Percentiles rank a stretch among this genome's conserved stretches.
Conservation (phyloP, 1,284 basidiomycete genomes). For the Phlebopus sp. region DNA sequence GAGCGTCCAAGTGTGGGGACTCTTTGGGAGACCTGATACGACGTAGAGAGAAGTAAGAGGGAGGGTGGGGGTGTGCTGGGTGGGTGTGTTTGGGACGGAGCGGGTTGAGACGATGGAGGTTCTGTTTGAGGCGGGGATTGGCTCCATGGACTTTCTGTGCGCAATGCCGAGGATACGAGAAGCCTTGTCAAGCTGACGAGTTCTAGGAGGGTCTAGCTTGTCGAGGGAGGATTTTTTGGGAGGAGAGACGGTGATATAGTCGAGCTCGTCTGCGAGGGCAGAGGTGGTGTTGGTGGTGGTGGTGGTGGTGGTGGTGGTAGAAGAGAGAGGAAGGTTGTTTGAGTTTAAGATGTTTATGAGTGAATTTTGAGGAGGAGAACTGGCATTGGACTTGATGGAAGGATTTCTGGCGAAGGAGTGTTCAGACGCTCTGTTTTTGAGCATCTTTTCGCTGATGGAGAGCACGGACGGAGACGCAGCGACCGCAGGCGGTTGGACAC, state of each 20-base stretch:
- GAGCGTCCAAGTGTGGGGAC: conserved; percentile 90
- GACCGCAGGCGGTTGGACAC: conserved; percentile 30
- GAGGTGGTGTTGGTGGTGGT: conserved; percentile 20
- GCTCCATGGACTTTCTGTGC: conserved; percentile 75
- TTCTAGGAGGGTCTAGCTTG: conserved; percentile 3
- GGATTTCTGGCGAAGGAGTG: conserved; percentile 18
- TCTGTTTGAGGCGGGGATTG: conserved; percentile 70
- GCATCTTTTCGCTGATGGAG: conserved; percentile 14
- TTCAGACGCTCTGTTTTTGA: conserved; percentile 20
- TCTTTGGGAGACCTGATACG: conserved; percentile 80
- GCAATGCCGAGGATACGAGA: conserved; percentile 71
- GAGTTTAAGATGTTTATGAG: conserved; percentile 12
- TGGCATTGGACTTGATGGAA: conserved; percentile 15
- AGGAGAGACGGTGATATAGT: conserved; percentile 60
- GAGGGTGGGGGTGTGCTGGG: conserved; percentile 55
- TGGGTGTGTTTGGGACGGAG: conserved; percentile 59
- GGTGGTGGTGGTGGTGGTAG: conserved; percentile 12
- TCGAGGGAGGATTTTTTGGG: conserved; percentile 20
- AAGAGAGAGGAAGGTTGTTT: conserved; percentile 17
- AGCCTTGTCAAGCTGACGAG: conserved; percentile 50
- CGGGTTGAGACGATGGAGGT: conserved; percentile 75
- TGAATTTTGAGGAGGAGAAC: conserved; percentile 10
- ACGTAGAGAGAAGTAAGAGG: conserved; percentile 82
- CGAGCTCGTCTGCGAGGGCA: conserved; percentile 60
- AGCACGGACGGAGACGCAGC: conserved; percentile 25